Evolutionary conservation across 768 basidiomycete genomes (phyloP).

Genomic region (Tylopilus sp.): DNA sequence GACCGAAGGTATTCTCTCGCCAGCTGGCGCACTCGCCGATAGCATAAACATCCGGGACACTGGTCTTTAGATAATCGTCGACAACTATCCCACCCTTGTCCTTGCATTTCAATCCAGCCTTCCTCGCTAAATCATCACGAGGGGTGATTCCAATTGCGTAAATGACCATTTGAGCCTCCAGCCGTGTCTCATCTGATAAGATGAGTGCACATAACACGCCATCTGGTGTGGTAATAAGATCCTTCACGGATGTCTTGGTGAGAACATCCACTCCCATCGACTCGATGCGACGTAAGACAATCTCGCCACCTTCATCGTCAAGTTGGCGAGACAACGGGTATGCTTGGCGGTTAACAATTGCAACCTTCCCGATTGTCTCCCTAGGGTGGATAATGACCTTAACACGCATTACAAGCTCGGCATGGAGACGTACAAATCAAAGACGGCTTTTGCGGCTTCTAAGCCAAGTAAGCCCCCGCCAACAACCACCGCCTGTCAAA

Average conservation of each 20-base stretch:
- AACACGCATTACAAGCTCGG: not conserved
- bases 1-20: constrained; percentile 64
- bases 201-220: constrained; percentile 46
- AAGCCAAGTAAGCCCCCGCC: constrained; percentile 72
- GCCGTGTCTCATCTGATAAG: constrained; percentile 44
- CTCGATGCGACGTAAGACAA: constrained; percentile 57
- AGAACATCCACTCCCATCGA: constrained; percentile 57
- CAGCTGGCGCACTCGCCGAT: constrained; percentile 77
- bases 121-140: constrained; percentile 61
- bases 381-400: not conserved
- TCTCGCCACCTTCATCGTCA: constrained; percentile 54
- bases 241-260: constrained; percentile 38
- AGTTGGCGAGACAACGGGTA: constrained; percentile 59
- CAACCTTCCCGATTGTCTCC: constrained; percentile 42
- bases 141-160: constrained; percentile 71
- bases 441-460: constrained; percentile 71
- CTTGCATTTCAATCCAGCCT: constrained; percentile 48
- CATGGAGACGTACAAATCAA: constrained; percentile 43
- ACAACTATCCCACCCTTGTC: constrained; percentile 56
- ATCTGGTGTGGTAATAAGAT: constrained; percentile 36
- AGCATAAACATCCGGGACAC: constrained; percentile 58
- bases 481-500: constrained; percentile 37
- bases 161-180: constrained; percentile 54
- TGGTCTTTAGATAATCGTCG: constrained; percentile 54
- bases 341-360: constrained; percentile 49